A percentile compares a stretch with the other conserved stretches of the same genome.
Conservation (phyloP, 2,329 filamentous ascomycete genomes). For the Apiospora marii region DNA sequence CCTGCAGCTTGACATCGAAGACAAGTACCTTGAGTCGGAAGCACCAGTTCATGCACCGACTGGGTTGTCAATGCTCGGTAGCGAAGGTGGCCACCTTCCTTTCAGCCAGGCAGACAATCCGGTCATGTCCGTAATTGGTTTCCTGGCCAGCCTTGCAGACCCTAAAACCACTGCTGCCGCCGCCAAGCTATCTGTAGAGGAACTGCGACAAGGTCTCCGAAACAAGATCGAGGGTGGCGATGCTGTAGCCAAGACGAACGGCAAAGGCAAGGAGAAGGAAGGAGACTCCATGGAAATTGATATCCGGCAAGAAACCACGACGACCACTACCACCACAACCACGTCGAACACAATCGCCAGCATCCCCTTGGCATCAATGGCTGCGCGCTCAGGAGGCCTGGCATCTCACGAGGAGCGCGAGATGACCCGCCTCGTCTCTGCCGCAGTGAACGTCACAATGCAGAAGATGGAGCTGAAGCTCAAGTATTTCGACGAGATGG, state of each 20-base stretch:
- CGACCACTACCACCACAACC: constrained; percentile 56
- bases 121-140: constrained; percentile 94
- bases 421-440: constrained; percentile 91
- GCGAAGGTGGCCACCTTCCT: constrained; percentile 81
- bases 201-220: constrained; percentile 82
- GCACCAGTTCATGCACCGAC: constrained; percentile 60
- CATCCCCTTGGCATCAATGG: constrained; percentile 85
- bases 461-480: constrained; percentile 97
- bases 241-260: constrained; percentile 53
- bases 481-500: constrained; percentile 96
- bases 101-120: constrained; percentile 95
- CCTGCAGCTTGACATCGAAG: constrained; percentile 94
- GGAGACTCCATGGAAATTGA: constrained; percentile 71
- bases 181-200: constrained; percentile 84
- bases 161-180: constrained; percentile 90
- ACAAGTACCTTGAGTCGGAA: constrained; percentile 91
- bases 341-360: constrained; percentile 67
- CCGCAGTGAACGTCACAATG: constrained; percentile 90
- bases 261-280: constrained; percentile 67
- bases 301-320: constrained; percentile 59
- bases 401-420: constrained; percentile 97
- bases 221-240: constrained; percentile 74
- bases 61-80: constrained; percentile 72
- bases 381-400: constrained; percentile 84
- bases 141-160: constrained; percentile 89